phyloP scores from a whole-genome alignment of 345 rosid genomes.

The Cardiospermum halicacabum region DNA sequence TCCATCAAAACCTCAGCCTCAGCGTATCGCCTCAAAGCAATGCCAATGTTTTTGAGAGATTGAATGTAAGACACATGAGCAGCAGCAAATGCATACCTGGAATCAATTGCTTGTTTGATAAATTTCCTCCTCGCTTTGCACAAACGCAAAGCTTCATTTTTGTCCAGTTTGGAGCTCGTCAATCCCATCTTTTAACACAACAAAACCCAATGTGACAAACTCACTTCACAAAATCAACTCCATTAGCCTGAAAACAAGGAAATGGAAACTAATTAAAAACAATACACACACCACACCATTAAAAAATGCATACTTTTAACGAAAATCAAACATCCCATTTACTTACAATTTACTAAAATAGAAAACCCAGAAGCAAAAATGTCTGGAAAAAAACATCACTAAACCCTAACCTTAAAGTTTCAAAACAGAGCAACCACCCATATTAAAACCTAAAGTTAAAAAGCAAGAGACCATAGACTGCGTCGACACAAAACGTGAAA shows the following conservation, averaged over 20 bases:
- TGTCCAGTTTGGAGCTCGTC: constrained; percentile 57
- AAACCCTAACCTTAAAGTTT: background rate
- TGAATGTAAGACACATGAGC: constrained; percentile 82
- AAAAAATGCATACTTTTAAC: background rate
- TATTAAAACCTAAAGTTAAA: background rate
- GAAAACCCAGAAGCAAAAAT: background rate
- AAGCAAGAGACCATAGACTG: background rate
- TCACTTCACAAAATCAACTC: constrained; percentile 24
- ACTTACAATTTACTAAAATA: background rate
- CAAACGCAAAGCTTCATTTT: constrained; percentile 52
- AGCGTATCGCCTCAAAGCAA: constrained; percentile 69
- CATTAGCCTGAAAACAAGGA: constrained; percentile 12
- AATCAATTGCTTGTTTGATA: constrained; percentile 69
- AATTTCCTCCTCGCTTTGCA: constrained; percentile 76
- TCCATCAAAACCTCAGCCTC: constrained; percentile 62
- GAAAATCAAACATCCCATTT: constrained; percentile 1
- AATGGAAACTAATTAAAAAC: constrained; percentile 17
- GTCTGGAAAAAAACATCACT: background rate
- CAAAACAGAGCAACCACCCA: background rate
- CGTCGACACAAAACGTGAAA: background rate
- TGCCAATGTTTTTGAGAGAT: constrained; percentile 71
- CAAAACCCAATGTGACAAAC: constrained; percentile 8
- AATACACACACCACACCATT: no score
- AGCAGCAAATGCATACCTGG: constrained; percentile 78
- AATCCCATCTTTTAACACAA: constrained; percentile 53